Evolutionary conservation across 306 rosid genomes (phyloP), one percentile per base, ranked within the genome.

Genomic region (Sechiopsis laciniata): DNA sequence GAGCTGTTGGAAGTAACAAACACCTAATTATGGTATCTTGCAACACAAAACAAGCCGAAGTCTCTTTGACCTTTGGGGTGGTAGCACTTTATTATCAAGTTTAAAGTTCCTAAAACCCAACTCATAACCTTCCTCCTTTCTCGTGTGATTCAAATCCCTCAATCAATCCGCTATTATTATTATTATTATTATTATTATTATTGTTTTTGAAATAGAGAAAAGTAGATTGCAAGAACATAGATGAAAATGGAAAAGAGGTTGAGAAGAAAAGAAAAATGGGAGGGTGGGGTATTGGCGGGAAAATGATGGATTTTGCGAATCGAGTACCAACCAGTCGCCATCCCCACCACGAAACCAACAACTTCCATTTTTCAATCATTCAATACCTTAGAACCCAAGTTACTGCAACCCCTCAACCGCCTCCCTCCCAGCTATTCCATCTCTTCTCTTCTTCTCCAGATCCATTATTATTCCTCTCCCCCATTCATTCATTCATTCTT

Each of bases 301-400:
- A 63, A 65, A 65, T 65, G 71, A 65, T 65, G 71, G 29, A 2
- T n/a, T 65, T 42, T 42, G 17, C 70, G 87, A 82, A 72, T 61
- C 24, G 17, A 16, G 61, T 70, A 78, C 77, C 87, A 83, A 72
- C 75, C 77, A 53, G 6, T 5, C 37, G 8, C 70, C 45, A 29
- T 2, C 55, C 37, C 37, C 37, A 32, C 55, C 72, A 42, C 10
- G 16, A 42, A 71, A 21, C 81, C 42, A 74, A 62, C 78, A 81
- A 88, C 88, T 68, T 78, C n/a, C 73, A 7, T 10, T 46, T 13
- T 71, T 71, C 75, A 37, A 73, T 45, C 55, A 78, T 78, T 81
- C 59, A 70, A 81, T 67, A 32, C 54, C 99, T 94, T 94, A 65
- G 80, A 84, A 77, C 72, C 76, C 81, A 94, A 83, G 97, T 83